Conservation (phyloP, 768 basidiomycete species). For the Termitomyces sp. region DNA sequence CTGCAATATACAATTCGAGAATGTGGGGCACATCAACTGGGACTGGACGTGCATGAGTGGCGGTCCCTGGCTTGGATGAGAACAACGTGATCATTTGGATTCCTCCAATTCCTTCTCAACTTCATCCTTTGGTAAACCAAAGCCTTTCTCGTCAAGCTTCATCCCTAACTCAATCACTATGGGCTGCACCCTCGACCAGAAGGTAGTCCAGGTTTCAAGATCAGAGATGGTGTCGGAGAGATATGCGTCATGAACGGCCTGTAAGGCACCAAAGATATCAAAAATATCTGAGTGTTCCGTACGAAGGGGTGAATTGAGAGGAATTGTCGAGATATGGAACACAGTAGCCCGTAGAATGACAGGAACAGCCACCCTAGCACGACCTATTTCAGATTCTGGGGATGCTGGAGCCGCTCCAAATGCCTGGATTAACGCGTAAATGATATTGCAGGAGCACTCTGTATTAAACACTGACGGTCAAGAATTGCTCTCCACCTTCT, state of each 20-base stretch:
- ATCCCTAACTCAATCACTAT: constrained; percentile 18
- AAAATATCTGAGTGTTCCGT: constrained; percentile 19
- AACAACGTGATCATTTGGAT: background rate
- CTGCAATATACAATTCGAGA: background rate
- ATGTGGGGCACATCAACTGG: background rate
- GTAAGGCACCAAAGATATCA: constrained; percentile 20
- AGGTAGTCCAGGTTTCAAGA: constrained; percentile 15
- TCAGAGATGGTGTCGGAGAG: constrained; percentile 9
- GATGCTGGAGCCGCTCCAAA: constrained; percentile 20
- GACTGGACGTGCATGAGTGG: background rate
- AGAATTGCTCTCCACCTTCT: constrained; percentile 16
- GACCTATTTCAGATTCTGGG: constrained; percentile 22
- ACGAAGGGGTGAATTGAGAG: constrained; percentile 15
- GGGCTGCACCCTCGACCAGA: constrained; percentile 23
- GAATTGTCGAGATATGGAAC: constrained; percentile 18
- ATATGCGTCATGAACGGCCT: constrained; percentile 19
- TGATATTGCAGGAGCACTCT: background rate
- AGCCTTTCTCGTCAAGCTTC: constrained; percentile 23
- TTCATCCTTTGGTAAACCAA: constrained; percentile 20
- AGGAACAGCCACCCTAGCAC: constrained; percentile 19
- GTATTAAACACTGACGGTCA: constrained; percentile 14
- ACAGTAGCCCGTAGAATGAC: constrained; percentile 18
- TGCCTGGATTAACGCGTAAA: constrained; percentile 11
- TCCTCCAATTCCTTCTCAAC: constrained; percentile 5
- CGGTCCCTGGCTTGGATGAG: background rate